phyloP scores from a whole-genome alignment of 192 early-diverging fungal genomes.

The Dissophora globulifera region DNA sequence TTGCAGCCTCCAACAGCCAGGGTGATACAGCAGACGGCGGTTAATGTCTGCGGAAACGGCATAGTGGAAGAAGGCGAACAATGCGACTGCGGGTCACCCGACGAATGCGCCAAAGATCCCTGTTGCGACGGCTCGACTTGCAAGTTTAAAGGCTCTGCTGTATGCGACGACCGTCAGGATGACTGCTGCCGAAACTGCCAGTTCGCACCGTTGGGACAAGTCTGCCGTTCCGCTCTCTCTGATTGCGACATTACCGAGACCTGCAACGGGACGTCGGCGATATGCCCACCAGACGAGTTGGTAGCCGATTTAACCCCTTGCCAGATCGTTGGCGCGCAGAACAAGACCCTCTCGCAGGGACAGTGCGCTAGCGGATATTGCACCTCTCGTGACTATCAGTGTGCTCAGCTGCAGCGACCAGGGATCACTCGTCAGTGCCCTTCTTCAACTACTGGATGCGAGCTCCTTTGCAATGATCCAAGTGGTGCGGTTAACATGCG shows the following conservation, averaged over 20 bases:
- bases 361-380: conserved; percentile 75
- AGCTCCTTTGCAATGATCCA: conserved; percentile 70
- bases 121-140: conserved; percentile 88
- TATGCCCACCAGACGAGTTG: conserved; percentile 76
- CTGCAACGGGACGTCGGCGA: conserved; percentile 75
- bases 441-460: conserved; percentile 57
- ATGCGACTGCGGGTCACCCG: conserved; percentile 84
- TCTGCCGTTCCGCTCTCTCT: conserved; percentile 77
- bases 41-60: conserved; percentile 93
- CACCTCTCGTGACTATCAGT: conserved; percentile 77
- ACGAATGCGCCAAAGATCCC: conserved; percentile 70
- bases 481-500: neutral
- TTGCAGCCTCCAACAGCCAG: neutral
- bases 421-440: conserved; percentile 66
- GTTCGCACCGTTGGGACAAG: conserved; percentile 56
- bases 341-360: conserved; percentile 23
- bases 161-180: conserved; percentile 84
- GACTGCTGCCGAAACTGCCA: conserved; percentile 83
- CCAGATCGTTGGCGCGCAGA: conserved; percentile 39
- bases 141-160: conserved; percentile 74
- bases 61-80: conserved; percentile 87
- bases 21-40: neutral
- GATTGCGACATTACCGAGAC: conserved; percentile 82
- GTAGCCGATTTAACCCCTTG: conserved; percentile 75
- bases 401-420: conserved; percentile 55